phyloP scores from a whole-genome alignment of 345 rosid genomes.

The Eucalyptus polybractea region DNA sequence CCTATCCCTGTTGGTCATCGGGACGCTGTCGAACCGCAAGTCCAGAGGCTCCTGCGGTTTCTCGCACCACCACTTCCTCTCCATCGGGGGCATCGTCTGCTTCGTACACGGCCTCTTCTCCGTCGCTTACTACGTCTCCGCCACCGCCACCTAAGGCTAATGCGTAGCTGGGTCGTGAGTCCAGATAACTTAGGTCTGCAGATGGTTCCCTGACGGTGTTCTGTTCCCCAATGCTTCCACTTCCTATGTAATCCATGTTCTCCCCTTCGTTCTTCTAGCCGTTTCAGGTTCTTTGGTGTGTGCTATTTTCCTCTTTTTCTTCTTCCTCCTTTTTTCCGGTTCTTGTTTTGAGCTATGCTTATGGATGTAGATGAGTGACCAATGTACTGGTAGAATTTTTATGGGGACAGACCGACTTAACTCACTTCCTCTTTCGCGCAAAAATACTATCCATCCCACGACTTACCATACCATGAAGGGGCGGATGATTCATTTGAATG shows the following conservation, averaged over 20 bases:
- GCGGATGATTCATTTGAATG: not conserved
- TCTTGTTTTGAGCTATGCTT: not conserved
- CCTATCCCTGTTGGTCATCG: conserved; percentile 62
- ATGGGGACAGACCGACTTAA: not conserved
- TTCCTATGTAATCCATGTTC: not conserved
- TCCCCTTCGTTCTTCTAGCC: not conserved
- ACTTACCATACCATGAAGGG: not conserved
- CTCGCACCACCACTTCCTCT: conserved; percentile 76
- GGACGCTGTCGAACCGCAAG: conserved; percentile 64
- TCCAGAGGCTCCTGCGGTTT: conserved; percentile 77
- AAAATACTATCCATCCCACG: not conserved
- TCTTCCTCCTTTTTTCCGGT: not conserved
- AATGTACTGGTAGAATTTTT: not conserved
- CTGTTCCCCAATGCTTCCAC: not conserved
- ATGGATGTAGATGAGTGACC: not conserved
- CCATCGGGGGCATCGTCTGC: conserved; percentile 82
- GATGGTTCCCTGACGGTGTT: not conserved
- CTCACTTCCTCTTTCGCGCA: not conserved
- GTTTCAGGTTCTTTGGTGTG: not conserved
- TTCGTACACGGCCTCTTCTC: conserved; percentile 78
- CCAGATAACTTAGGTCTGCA: not conserved
- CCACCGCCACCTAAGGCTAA: conserved; percentile 33
- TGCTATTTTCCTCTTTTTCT: not conserved
- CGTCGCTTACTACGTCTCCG: conserved; percentile 74
- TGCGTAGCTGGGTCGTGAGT: not conserved